Conservation (phyloP, 2,329 filamentous ascomycete genomes). For the Exophiala alcalophila region DNA sequence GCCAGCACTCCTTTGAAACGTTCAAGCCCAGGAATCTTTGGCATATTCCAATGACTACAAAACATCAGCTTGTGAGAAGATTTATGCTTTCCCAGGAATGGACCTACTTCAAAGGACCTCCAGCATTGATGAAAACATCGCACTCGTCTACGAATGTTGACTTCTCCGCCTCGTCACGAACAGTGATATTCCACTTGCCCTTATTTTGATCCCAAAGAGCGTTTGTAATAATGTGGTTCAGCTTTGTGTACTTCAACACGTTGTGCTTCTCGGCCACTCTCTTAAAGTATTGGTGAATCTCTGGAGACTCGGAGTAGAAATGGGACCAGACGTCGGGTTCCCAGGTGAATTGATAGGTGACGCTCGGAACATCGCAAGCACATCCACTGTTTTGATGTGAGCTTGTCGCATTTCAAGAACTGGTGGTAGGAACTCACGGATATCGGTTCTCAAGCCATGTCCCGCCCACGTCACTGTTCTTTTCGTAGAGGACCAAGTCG, state of each 20-base stretch:
- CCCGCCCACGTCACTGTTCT: conserved; percentile 4
- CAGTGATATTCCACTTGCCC: conserved; percentile 19
- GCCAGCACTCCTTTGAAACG: conserved; percentile 36
- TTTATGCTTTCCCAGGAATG: too few species aligned
- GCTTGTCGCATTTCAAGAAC: too few species aligned
- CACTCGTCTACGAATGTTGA: conserved; percentile 26
- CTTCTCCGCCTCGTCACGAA: background rate
- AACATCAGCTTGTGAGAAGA: too few species aligned
- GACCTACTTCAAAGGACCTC: conserved; percentile 32
- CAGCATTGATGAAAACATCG: conserved; percentile 32
- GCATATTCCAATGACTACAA: conserved; percentile 38
- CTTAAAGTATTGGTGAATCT: conserved; percentile 22
- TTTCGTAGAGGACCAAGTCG: conserved; percentile 7
- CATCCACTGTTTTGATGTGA: too few species aligned
- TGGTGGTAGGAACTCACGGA: too few species aligned
- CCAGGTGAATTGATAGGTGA: conserved; percentile 2
- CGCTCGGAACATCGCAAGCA: conserved; percentile 32
- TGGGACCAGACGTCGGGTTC: conserved; percentile 8
- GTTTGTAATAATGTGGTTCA: conserved; percentile 26
- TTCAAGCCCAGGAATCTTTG: conserved; percentile 36
- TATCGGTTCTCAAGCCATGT: conserved; percentile 4
- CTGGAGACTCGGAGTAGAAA: conserved; percentile 18
- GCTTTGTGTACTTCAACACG: conserved; percentile 28
- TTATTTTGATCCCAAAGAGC: conserved; percentile 15
- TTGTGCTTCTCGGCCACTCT: conserved; percentile 13